These are phyloP conservation scores for Diaporthe ampelina DNA, from an alignment of 2,329 filamentous ascomycete genomes.

Conservation along the genomic window DNA sequence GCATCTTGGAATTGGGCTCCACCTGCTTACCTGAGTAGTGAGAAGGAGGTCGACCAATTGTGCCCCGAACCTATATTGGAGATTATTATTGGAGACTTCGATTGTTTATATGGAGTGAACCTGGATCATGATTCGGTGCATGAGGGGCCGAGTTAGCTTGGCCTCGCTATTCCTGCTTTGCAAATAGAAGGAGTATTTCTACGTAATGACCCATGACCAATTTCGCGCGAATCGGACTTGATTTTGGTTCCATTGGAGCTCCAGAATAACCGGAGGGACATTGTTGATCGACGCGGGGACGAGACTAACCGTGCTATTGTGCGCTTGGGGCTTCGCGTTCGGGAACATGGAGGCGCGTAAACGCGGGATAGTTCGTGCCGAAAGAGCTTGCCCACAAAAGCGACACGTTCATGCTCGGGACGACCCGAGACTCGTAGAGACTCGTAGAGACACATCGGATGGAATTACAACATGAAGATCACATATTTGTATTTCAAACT, in stretches of 20 bases:
- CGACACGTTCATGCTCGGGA: background rate
- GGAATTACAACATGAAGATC: background rate
- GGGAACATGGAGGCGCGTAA: constrained; percentile 22
- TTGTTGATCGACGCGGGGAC: constrained; percentile 10
- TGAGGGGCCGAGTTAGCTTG: background rate
- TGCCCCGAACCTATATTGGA: background rate
- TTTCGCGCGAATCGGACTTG: constrained; percentile 7
- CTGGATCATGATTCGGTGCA: background rate
- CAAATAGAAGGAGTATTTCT: background rate
- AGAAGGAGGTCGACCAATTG: background rate
- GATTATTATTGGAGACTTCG: background rate
- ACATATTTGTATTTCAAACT: background rate
- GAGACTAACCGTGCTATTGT: background rate
- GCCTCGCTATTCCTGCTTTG: background rate
- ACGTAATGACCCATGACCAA: background rate
- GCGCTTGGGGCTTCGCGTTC: background rate
- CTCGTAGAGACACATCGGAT: background rate
- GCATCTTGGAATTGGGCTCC: background rate
- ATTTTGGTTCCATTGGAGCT: background rate
- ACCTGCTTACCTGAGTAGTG: background rate
- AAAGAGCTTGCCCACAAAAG: background rate
- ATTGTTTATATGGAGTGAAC: background rate
- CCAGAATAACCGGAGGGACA: background rate
- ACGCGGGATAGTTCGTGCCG: constrained; percentile 9
- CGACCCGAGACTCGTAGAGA: background rate